Conservation (phyloP, 2,329 filamentous ascomycete genomes). For the Colletotrichum tropicicola region DNA sequence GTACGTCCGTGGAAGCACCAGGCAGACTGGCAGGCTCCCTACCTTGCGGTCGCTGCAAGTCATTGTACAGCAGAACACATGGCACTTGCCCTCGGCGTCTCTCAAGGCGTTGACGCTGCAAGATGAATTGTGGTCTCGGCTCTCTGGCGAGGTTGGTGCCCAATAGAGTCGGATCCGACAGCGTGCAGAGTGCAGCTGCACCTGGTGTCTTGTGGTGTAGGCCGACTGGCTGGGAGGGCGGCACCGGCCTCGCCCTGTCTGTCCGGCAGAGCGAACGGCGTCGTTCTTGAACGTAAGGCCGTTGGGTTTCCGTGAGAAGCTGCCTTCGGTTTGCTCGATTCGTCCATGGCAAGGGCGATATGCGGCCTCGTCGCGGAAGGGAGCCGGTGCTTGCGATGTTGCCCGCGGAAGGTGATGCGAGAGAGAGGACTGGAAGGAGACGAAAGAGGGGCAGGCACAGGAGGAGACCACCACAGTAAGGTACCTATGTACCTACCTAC, state of each 20-base stretch:
- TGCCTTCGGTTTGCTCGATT: background rate
- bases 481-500: background rate
- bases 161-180: background rate
- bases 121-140: background rate
- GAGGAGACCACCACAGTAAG: background rate
- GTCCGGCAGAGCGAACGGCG: background rate
- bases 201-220: constrained; percentile 14
- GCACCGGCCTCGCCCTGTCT: constrained; percentile 17
- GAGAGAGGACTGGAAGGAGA: too few relatives aligned
- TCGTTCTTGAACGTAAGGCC: too few relatives aligned
- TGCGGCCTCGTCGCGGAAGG: background rate
- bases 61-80: too few relatives aligned
- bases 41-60: too few relatives aligned
- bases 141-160: constrained; percentile 5
- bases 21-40: too few relatives aligned
- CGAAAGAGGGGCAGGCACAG: too few relatives aligned
- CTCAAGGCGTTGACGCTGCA: too few relatives aligned
- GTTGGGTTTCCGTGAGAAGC: too few relatives aligned
- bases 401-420: background rate
- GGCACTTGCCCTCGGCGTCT: too few relatives aligned
- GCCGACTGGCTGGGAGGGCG: constrained; percentile 22
- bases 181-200: constrained; percentile 7
- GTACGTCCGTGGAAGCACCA: too few relatives aligned
- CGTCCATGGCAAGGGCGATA: background rate
- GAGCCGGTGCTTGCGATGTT: background rate